Percentiles rank a stretch among this genome's conserved stretches.
Conservation (phyloP, 768 basidiomycete species). For the Macrolepiota fuliginosa region DNA sequence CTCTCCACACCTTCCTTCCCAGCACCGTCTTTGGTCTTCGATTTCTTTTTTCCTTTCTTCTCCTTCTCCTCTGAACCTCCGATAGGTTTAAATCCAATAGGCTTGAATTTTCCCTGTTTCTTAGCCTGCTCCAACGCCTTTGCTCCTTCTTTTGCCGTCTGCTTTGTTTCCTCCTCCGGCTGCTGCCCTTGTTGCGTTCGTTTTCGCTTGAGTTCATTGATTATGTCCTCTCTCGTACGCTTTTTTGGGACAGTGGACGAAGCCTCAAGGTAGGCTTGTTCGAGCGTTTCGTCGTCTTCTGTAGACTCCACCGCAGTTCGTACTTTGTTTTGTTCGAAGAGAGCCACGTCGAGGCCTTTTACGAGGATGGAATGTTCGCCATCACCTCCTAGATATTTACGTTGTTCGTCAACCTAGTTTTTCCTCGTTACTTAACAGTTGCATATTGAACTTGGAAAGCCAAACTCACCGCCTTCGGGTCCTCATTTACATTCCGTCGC, state of each 20-base stretch:
- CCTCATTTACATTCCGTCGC: conserved; percentile 52
- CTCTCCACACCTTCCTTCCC: conserved; percentile 21
- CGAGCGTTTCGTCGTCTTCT: conserved; percentile 80
- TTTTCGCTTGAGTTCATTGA: conserved; percentile 70
- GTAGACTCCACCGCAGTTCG: conserved; percentile 46
- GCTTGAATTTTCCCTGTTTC: conserved; percentile 50
- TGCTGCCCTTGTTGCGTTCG: conserved; percentile 30
- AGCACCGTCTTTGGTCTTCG: conserved; percentile 38
- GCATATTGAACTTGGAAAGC: conserved; percentile 1
- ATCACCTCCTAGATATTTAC: conserved; percentile 82
- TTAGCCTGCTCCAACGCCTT: conserved; percentile 40
- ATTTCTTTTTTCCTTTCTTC: conserved; percentile 52
- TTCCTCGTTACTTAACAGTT: not conserved
- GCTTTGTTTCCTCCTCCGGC: conserved; percentile 6
- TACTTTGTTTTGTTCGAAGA: conserved; percentile 83
- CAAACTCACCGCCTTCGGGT: conserved; percentile 54
- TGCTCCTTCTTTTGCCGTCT: conserved; percentile 28
- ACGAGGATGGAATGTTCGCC: conserved; percentile 83
- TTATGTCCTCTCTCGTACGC: conserved; percentile 74
- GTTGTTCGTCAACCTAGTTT: conserved; percentile 67
- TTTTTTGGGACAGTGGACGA: conserved; percentile 46
- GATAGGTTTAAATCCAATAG: conserved; percentile 69
- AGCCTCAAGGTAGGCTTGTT: conserved; percentile 63
- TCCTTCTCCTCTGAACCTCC: conserved; percentile 44
- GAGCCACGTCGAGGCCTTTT: conserved; percentile 85